Base-by-base conservation (phyloP, 495 filamentous ascomycete genomes). In the Neurospora sp. region DNA sequence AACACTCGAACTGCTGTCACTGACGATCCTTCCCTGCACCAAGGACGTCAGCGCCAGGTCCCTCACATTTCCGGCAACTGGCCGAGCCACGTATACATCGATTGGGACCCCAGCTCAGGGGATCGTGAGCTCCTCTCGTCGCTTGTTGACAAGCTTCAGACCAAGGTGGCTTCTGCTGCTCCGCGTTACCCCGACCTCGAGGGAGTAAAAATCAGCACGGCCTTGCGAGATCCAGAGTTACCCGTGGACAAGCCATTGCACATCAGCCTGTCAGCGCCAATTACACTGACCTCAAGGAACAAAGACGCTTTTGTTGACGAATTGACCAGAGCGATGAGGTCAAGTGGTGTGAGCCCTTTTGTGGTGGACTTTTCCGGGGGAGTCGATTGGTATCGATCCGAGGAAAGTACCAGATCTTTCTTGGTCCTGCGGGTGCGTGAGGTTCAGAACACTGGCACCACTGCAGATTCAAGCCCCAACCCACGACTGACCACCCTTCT, bases 51-150 rank as follows among this genome's bases (percentile, higher is more conserved):
- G 78, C 87, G 96, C 35, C 88, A 88, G 54, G 92, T 89, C 54
- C 95, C 96, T 3, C 96, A 99, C 81, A 84, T 95, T 14, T 88
- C 92, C 71, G 96, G 96, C 31, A 92, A 93, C 83, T 99, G 96
- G 96, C 93, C 96, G 2, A 94, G 90, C 20, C 94, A 97, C 81
- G 77, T 98, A 27, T 99, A 96, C 81, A 85, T 98, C 72, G 95
- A 98, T 85, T 99, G 95, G 93, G 87, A 90, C 82, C 92, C 94
- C 31, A 83, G 86, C 0, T 81, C 86, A 71, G 75, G 82, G 72
- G 88, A 93, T 75, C 86, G 89, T 69, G 76, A 77, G 7, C 76
- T 84, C 8, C 84, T 97, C 72, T 76, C 83, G 69, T 72, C 81
- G 6, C 79, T 93, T n/a, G 83, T 93, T 69, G 70, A 80, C 6